These are phyloP conservation scores for Ormosia semicastrata DNA, from an alignment of 306 rosid genomes.

Conservation along the genomic window DNA sequence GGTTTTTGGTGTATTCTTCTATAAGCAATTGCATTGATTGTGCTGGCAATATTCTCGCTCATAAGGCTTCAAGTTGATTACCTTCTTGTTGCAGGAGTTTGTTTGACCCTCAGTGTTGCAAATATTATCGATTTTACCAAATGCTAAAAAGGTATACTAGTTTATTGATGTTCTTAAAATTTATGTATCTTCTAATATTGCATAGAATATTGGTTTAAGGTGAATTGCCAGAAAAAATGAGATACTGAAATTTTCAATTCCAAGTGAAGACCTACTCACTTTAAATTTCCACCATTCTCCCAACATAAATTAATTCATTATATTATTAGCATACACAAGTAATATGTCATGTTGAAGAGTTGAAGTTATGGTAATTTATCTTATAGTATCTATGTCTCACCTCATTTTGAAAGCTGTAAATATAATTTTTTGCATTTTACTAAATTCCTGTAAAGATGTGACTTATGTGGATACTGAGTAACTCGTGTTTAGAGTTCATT, in stretches of 20 bases:
- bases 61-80: constrained; percentile 97
- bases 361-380: not conserved
- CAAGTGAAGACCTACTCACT: not conserved
- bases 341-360: not conserved
- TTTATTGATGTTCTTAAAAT: constrained; percentile 12
- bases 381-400: too few relatives aligned
- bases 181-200: not conserved
- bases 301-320: too few relatives aligned
- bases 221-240: not conserved
- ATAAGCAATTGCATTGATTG: constrained; percentile 77
- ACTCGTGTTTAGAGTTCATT: not conserved
- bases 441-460: too few relatives aligned
- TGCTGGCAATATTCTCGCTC: constrained; percentile 88
- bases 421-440: too few relatives aligned
- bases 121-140: constrained; percentile 94
- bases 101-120: constrained; percentile 91
- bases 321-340: too few relatives aligned
- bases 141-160: constrained; percentile 81
- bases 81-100: constrained; percentile 93
- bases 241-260: not conserved
- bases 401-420: too few relatives aligned
- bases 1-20: constrained; percentile 9
- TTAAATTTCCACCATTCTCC: too few relatives aligned
- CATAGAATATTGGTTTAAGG: not conserved
- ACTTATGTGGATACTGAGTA: too few relatives aligned